These are phyloP conservation scores for Tuber umbilicatum DNA, from an alignment of 495 filamentous ascomycete genomes.

Conservation along the genomic window DNA sequence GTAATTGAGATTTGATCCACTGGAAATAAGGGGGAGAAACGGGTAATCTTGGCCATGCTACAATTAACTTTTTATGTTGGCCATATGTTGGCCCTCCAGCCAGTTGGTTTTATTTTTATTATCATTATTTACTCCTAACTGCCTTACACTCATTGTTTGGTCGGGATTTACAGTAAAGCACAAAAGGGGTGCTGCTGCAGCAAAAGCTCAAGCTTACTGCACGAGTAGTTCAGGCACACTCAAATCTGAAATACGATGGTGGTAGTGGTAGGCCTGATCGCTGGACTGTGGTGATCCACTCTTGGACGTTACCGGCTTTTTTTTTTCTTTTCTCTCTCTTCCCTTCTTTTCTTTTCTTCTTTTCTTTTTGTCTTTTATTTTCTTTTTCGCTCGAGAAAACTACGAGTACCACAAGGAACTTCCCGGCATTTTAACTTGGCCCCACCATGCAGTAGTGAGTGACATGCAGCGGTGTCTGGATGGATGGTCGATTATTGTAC, in stretches of 20 bases:
- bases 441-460: neutral
- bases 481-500: no score
- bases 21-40: neutral
- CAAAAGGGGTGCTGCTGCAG: neutral
- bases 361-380: neutral
- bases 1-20: neutral
- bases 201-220: neutral
- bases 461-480: neutral
- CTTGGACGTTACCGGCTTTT: neutral
- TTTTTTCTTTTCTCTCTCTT: neutral
- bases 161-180: neutral
- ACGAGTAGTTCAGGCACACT: neutral
- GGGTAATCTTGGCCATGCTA: neutral
- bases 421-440: neutral
- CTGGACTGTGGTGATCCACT: neutral
- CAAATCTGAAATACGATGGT: neutral
- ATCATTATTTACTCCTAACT: neutral
- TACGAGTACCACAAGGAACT: neutral
- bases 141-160: neutral
- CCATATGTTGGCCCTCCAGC: neutral
- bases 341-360: neutral
- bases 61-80: neutral
- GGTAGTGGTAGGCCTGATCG: neutral
- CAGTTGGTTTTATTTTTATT: neutral
- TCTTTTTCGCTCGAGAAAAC: neutral